Evolutionary conservation across 345 rosid species (phyloP).

Genomic region (Salix purpurea): DNA sequence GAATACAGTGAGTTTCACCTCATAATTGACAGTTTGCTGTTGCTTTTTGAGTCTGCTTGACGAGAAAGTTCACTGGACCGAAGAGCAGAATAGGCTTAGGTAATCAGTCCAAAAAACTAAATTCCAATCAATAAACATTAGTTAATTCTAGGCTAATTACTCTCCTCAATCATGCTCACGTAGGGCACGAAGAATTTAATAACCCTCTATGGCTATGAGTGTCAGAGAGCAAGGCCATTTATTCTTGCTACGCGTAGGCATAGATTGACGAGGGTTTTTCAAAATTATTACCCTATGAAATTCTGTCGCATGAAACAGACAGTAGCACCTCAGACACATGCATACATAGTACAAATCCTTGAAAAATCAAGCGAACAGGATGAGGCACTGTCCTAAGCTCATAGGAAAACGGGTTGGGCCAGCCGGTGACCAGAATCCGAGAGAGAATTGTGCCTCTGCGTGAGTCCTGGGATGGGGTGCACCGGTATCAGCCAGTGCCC

Average conservation of each 20-base stretch:
- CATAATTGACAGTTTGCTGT: too few relatives aligned
- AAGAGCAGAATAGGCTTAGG: too few relatives aligned
- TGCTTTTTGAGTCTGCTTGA: too few relatives aligned
- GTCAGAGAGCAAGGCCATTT: too few relatives aligned
- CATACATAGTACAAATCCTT: background rate
- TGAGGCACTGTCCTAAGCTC: slow-evolving; percentile 3
- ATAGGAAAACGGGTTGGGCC: background rate
- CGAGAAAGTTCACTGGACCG: too few relatives aligned
- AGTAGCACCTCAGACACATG: slow-evolving; percentile 10
- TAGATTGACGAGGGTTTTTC: background rate
- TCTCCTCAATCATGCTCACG: too few relatives aligned
- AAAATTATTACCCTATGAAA: slow-evolving; percentile 3
- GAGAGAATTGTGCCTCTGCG: background rate
- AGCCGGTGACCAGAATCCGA: slow-evolving; percentile 13
- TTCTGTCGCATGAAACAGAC: slow-evolving; percentile 17
- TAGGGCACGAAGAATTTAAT: too few relatives aligned
- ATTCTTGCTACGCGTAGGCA: background rate
- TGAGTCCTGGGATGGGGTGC: slow-evolving; percentile 12
- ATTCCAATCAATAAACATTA: too few relatives aligned
- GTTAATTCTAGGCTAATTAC: too few relatives aligned
- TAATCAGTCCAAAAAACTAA: too few relatives aligned
- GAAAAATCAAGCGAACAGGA: slow-evolving; percentile 15
- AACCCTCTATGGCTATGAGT: too few relatives aligned
- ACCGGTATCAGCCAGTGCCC: slow-evolving; percentile 21
- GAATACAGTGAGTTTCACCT: too few relatives aligned